These are phyloP conservation scores for Globisporangium acanthophoron DNA, from an alignment of 352 stramenopile genomes.

Conservation along the genomic window DNA sequence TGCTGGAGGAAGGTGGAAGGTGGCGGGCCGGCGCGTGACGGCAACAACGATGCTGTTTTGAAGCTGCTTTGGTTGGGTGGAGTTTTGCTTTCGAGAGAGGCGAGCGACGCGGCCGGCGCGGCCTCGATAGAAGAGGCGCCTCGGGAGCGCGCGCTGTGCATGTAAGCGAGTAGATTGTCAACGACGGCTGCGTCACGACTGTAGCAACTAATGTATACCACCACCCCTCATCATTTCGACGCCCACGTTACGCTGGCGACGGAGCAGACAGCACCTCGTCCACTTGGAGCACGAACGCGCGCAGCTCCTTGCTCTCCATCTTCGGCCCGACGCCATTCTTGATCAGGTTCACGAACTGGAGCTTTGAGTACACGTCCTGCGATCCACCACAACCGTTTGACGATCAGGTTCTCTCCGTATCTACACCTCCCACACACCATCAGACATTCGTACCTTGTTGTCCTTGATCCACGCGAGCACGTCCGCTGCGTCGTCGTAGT, in stretches of 20 bases:
- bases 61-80: slow-evolving; percentile 1
- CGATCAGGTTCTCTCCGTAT: neutral
- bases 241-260: neutral
- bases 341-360: slow-evolving; percentile 56
- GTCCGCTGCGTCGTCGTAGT: slow-evolving; percentile 71
- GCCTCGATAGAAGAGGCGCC: slow-evolving; percentile 11
- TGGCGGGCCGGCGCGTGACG: neutral
- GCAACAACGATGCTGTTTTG: slow-evolving; percentile 2
- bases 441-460: slow-evolving; percentile 45
- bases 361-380: slow-evolving; percentile 50
- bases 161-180: neutral
- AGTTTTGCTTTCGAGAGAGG: slow-evolving; percentile 2
- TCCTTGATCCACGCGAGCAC: slow-evolving; percentile 75
- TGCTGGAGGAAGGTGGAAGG: neutral
- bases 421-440: neutral
- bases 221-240: no score
- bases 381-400: slow-evolving; percentile 6
- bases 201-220: neutral
- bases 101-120: neutral
- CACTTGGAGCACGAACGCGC: slow-evolving; percentile 56
- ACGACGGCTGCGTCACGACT: neutral
- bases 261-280: slow-evolving; percentile 36
- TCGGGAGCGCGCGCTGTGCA: neutral
- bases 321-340: slow-evolving; percentile 56
- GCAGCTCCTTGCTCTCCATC: slow-evolving; percentile 46